A percentile compares a stretch with the other conserved stretches of the same genome.
Conservation (phyloP, 352 stramenopile genomes). For the Globisporangium takayamanum region DNA sequence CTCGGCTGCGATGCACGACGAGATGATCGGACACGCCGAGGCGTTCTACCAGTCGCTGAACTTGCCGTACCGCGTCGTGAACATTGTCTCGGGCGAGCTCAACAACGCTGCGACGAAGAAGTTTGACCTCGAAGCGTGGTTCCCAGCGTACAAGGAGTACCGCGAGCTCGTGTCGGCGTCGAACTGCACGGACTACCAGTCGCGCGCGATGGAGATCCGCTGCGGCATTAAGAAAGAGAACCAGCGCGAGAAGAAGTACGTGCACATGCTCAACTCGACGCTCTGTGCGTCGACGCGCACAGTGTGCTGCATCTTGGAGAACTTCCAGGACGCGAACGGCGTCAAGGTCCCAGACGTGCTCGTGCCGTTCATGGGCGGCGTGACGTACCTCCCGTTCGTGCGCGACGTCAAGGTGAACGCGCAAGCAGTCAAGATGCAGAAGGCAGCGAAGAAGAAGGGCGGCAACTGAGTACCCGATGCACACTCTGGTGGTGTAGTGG, state of each 20-base stretch:
- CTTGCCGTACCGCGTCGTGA: slow-evolving; percentile 98
- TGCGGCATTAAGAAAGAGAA: slow-evolving; percentile 95
- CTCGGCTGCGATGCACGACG: slow-evolving; percentile 89
- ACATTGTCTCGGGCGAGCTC: slow-evolving; percentile 96
- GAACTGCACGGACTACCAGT: slow-evolving; percentile 99
- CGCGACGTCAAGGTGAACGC: slow-evolving; percentile 89
- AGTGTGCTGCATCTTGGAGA: slow-evolving; percentile 99
- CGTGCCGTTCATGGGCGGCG: slow-evolving; percentile 97
- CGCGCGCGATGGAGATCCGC: slow-evolving; percentile 96
- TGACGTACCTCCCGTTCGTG: slow-evolving; percentile 98
- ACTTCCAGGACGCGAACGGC: slow-evolving; percentile 96
- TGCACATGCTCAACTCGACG: slow-evolving; percentile 99
- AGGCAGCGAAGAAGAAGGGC: slow-evolving; percentile 91
- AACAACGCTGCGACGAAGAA: slow-evolving; percentile 99
- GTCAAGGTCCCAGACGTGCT: slow-evolving; percentile 97
- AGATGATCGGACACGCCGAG: slow-evolving; percentile 90
- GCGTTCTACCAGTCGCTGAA: slow-evolving; percentile 98
- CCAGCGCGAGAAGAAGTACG: slow-evolving; percentile 95
- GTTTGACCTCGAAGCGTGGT: slow-evolving; percentile 99
- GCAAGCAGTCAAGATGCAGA: slow-evolving; percentile 94
- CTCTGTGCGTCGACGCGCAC: slow-evolving; percentile 97
- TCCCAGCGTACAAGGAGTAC: slow-evolving; percentile 98
- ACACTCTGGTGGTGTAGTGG: not conserved
- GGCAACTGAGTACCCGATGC: slow-evolving; percentile 31
- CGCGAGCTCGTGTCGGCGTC: slow-evolving; percentile 98